These are phyloP conservation scores for Annona cherimola DNA, from an alignment of 164 flowering plant species.

Conservation along the genomic window DNA sequence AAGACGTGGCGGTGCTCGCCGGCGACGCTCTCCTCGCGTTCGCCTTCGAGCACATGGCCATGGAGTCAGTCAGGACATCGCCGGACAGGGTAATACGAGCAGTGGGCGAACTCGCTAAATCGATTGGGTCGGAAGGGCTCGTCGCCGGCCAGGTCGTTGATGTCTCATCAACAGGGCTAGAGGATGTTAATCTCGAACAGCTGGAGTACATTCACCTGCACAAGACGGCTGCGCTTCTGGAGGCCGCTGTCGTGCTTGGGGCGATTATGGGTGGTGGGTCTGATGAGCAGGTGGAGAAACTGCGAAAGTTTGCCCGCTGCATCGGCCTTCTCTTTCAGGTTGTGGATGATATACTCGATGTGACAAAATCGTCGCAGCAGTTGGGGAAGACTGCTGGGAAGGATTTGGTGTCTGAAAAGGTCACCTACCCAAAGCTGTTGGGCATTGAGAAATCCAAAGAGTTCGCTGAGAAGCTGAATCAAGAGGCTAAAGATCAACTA, in stretches of 20 bases:
- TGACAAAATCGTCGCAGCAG: slow-evolving; percentile 57
- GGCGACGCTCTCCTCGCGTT: slow-evolving; percentile 72
- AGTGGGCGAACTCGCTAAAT: slow-evolving; percentile 48
- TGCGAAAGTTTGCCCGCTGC: slow-evolving; percentile 52
- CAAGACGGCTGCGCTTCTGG: slow-evolving; percentile 67
- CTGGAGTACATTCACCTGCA: slow-evolving; percentile 68
- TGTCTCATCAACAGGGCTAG: slow-evolving; percentile 41
- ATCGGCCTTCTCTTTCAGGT: slow-evolving; percentile 75
- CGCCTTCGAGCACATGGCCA: slow-evolving; percentile 61
- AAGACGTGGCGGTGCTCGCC: slow-evolving; percentile 64
- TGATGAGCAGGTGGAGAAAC: slow-evolving; percentile 46
- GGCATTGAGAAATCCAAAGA: slow-evolving; percentile 63
- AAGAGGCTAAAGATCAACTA: slow-evolving; percentile 49
- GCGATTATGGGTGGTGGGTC: slow-evolving; percentile 70
- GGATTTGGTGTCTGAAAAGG: slow-evolving; percentile 64
- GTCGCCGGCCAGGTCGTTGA: slow-evolving; percentile 82
- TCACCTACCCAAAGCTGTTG: slow-evolving; percentile 62
- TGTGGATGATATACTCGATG: slow-evolving; percentile 75
- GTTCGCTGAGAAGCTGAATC: slow-evolving; percentile 47
- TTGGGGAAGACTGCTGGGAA: slow-evolving; percentile 83
- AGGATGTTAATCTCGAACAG: slow-evolving; percentile 48
- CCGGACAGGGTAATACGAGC: slow-evolving; percentile 40
- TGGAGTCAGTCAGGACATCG: slow-evolving; percentile 37
- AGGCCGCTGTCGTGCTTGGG: slow-evolving; percentile 64
- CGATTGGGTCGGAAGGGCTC: slow-evolving; percentile 61